Evolutionary conservation across 1,284 basidiomycete genomes (phyloP).

Genomic region (Cutaneotrichosporon arboriforme): DNA sequence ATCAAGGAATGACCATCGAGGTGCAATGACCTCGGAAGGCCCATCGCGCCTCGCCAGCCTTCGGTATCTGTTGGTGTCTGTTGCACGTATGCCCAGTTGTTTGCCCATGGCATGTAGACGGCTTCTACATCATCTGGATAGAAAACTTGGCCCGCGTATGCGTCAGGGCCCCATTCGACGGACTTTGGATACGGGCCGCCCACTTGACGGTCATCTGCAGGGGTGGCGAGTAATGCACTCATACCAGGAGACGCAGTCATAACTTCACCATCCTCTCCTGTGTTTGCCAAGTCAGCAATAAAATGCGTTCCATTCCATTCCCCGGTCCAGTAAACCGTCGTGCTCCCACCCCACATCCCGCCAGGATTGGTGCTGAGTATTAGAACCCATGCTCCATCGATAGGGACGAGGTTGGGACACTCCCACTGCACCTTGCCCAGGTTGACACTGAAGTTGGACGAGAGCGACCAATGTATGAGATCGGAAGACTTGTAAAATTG

Average conservation of each 20-base stretch:
- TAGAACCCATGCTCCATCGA: conserved; percentile 31
- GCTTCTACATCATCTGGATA: conserved; percentile 27
- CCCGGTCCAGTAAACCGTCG: conserved; percentile 47
- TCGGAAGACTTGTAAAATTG: conserved; percentile 47
- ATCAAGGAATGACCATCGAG: conserved; percentile 12
- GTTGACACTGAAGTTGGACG: conserved; percentile 41
- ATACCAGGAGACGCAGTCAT: too few relatives aligned
- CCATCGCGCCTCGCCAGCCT: conserved; percentile 46
- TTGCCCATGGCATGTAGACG: conserved; percentile 46
- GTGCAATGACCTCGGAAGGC: conserved; percentile 19
- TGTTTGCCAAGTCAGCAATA: neutral
- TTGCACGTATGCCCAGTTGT: conserved; percentile 49
- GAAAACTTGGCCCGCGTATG: conserved; percentile 49
- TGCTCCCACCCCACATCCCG: conserved; percentile 42
- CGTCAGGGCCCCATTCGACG: conserved; percentile 49
- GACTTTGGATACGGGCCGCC: neutral
- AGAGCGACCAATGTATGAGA: conserved; percentile 46
- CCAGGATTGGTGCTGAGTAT: conserved; percentile 39
- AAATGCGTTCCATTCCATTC: conserved; percentile 47
- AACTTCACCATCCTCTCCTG: too few relatives aligned
- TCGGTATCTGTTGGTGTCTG: conserved; percentile 41
- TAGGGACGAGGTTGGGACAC: conserved; percentile 43
- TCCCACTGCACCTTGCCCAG: conserved; percentile 45
- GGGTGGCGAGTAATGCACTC: too few relatives aligned
- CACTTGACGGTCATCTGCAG: too few relatives aligned